phyloP scores from a whole-genome alignment of 139 green algal species.

The Spirogloea muscicola region DNA sequence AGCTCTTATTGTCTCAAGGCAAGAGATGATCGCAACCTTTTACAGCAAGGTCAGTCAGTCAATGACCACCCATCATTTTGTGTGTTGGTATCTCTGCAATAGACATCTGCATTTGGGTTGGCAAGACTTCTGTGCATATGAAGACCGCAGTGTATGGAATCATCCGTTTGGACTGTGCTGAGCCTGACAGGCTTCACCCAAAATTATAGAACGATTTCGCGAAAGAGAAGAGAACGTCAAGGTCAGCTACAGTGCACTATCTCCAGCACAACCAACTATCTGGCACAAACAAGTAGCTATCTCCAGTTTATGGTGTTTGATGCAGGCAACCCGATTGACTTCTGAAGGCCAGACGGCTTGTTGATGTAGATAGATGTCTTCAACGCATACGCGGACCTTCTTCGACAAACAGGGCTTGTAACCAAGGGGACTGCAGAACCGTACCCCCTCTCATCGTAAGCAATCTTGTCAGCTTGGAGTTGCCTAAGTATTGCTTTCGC shows the following conservation, averaged over 20 bases:
- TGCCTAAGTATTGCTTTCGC: background rate
- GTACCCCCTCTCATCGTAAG: background rate
- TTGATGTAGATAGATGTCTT: constrained; percentile 54
- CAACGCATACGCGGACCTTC: constrained; percentile 65
- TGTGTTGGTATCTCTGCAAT: too few relatives aligned
- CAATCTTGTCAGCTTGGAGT: background rate
- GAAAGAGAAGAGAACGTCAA: constrained; percentile 93
- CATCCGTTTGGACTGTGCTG: background rate
- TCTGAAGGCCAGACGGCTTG: background rate
- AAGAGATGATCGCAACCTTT: constrained; percentile 56
- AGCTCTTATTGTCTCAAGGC: constrained; percentile 62
- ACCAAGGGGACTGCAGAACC: constrained; percentile 22
- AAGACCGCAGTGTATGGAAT: too few relatives aligned
- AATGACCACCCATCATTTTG: too few relatives aligned
- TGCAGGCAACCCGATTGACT: background rate
- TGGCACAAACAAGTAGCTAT: background rate
- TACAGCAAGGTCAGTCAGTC: constrained; percentile 65
- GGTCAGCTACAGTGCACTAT: constrained; percentile 12
- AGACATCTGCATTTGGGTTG: too few relatives aligned
- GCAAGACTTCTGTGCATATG: too few relatives aligned
- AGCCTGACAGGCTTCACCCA: constrained; percentile 31
- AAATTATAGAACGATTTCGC: constrained; percentile 71
- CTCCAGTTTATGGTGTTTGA: background rate
- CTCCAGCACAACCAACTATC: too few relatives aligned
- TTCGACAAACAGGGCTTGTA: constrained; percentile 51